Base-by-base conservation (phyloP, 257 asterid species). In the Handroanthus guayacan region DNA sequence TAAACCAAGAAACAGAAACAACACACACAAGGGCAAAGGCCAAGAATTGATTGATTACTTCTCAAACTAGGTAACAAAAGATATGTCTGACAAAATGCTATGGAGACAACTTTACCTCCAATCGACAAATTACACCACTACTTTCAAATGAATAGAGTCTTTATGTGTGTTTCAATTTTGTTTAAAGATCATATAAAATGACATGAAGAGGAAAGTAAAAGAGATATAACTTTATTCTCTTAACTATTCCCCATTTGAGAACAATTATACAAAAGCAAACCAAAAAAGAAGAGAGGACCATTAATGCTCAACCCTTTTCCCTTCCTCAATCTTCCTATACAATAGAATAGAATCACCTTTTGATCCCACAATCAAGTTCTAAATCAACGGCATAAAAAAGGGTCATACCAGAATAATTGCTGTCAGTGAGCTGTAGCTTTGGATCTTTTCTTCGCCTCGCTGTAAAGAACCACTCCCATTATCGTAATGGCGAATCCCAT, bases 391-490 rank as follows among this genome's bases (percentile, higher is more conserved):
- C 73, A 47, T 54, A 74, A 73, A 69, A 72, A 80, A 31, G 69
- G 74, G 17, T 65, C 73, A 78, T 41, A 69, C 82, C 79, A 48
- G 9, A 62, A 63, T 71, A 75, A 61, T 36, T 67, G 75, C 78
- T 69, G 70, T 91, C 95, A 94, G 83, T 92, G 98, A 74, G 90
- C 86, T 86, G 86, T 85, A 44, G 48, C 87, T 85, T 95, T 95
- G 60, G 90, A 78, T 72, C 99, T 91, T 86, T 95, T 95, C 91
- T 69, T 93, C 0, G 99, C 99, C 82, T 95, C 98, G 71, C 97
- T 89, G 91, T 95, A 95, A 89, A 93, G 91, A 71, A 89, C 89
- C 61, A 95, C 99, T 4, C 99, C 98, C 99, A 95, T 93, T 54
- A 95, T 57, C 4, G 99, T 95, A 52, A 90, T 83, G 2, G 84